Percentiles rank a stretch among this genome's conserved stretches.
phyloP scores from a whole-genome alignment of 305 asterid genomes.

The Plantago coronopus region DNA sequence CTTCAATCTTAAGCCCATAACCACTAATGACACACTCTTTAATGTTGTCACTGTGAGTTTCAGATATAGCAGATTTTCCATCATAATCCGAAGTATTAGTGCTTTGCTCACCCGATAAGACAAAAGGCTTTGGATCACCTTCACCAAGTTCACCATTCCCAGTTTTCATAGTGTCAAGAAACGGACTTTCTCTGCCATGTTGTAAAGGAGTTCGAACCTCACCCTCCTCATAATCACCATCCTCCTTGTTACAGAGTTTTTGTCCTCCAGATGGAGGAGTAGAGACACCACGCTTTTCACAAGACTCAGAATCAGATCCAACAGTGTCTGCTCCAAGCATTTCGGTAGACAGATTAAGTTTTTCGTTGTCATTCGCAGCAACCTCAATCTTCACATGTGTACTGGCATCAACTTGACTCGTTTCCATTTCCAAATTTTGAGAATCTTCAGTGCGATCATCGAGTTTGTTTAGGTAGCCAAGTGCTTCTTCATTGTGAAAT shows the following conservation, averaged over 20 bases:
- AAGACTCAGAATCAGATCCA: slow-evolving; percentile 56
- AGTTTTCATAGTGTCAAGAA: slow-evolving; percentile 27
- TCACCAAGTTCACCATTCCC: slow-evolving; percentile 25
- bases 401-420: slow-evolving; percentile 27
- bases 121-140: slow-evolving; percentile 28
- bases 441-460: slow-evolving; percentile 35
- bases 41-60: slow-evolving; percentile 23
- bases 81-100: slow-evolving; percentile 21
- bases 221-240: slow-evolving; percentile 84
- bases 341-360: slow-evolving; percentile 37
- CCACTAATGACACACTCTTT: slow-evolving; percentile 27
- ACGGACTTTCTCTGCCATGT: slow-evolving; percentile 29
- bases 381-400: slow-evolving; percentile 30
- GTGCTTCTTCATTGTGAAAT: slow-evolving; percentile 30
- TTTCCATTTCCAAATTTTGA: slow-evolving; percentile 21
- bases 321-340: slow-evolving; percentile 43
- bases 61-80: slow-evolving; percentile 29
- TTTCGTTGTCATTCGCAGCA: slow-evolving; percentile 43
- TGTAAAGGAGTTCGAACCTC: slow-evolving; percentile 63
- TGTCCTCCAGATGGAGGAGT: slow-evolving; percentile 25
- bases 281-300: slow-evolving; percentile 35
- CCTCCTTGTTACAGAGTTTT: slow-evolving; percentile 38
- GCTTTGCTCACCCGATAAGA: slow-evolving; percentile 25
- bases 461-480: slow-evolving; percentile 19
- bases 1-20: slow-evolving; percentile 32